A percentile compares a stretch with the other conserved stretches of the same genome.
Conservation (phyloP, 1,139 yeast species). For the Waltiozyma sp. region DNA sequence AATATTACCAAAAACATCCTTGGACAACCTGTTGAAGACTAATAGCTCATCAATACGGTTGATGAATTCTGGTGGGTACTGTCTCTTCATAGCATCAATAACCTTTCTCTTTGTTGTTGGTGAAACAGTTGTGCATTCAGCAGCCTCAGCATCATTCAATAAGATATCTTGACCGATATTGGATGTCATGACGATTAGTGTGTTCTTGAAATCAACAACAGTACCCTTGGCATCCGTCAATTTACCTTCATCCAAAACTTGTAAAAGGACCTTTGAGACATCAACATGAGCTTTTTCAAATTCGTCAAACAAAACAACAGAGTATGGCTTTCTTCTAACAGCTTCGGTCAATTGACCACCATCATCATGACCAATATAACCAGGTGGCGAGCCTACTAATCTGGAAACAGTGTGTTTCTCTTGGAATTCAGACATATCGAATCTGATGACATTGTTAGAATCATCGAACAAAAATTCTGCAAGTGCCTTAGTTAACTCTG, state of each 20-base stretch:
- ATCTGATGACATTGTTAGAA: conserved; percentile 73
- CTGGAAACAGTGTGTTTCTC: conserved; percentile 87
- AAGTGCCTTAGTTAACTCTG: conserved; percentile 83
- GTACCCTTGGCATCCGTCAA: conserved; percentile 93
- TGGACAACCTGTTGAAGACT: conserved; percentile 81
- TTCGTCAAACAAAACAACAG: conserved; percentile 89
- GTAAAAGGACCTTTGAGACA: conserved; percentile 75
- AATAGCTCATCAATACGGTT: conserved; percentile 87
- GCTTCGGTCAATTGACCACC: conserved; percentile 96
- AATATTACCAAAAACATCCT: conserved; percentile 58
- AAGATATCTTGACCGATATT: conserved; percentile 90
- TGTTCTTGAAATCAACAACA: conserved; percentile 85
- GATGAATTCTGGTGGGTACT: conserved; percentile 89
- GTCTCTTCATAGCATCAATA: conserved; percentile 50
- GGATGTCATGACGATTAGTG: conserved; percentile 94
- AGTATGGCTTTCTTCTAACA: conserved; percentile 86
- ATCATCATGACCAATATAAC: conserved; percentile 88
- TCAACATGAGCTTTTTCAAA: conserved; percentile 96
- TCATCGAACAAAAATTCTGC: conserved; percentile 90
- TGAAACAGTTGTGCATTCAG: conserved; percentile 32
- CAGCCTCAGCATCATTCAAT: conserved; percentile 46
- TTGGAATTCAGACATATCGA: conserved; percentile 97
- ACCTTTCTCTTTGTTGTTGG: conserved; percentile 43
- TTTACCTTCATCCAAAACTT: conserved; percentile 90
- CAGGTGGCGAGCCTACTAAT: conserved; percentile 95